Base-by-base conservation (phyloP, 2,329 filamentous ascomycete genomes). In the Colletotrichum sp. region DNA sequence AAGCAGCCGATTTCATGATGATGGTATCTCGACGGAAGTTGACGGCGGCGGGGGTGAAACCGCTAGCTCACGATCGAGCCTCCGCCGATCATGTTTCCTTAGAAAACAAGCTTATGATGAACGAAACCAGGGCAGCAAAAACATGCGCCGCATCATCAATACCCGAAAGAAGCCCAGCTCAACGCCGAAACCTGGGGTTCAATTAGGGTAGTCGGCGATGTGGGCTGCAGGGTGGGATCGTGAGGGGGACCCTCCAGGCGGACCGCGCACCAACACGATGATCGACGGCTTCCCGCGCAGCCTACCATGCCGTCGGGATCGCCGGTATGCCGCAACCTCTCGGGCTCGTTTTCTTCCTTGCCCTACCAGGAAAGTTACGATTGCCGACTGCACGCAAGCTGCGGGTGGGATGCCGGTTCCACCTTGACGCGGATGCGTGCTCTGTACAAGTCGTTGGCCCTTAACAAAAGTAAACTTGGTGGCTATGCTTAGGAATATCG, bases 201-300 rank as follows among this genome's bases (percentile, higher is more conserved):
- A 21, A 61, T 34, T 36, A 62, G 30, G n/a, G 58, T 62, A 32
- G n/a, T 30, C 24, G 30, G 38, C 18, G 10, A 21, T 34, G 21
- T 16, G 70, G n/a, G 43, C n/a, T 21, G 43, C 12, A 24, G 16
- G 55, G 28, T 38, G 48, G 36, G 38, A 66, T 43, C 3, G 38
- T 3, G n/a, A 3, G 15, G 30, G 38, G 72, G 62, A 30, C 38
- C 15, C 36, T 21, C 48, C 36, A 38, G 58, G 32, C 58, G 34
- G 60, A 74, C 48, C 60, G 34, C 28, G 26, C 67, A 0, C 43
- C 43, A 52, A 52, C n/a, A 28, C 55, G 26, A 72, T 72, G 72
- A 75, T 75, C 69, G 62, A 56, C 69, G 55, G 52, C 24, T 72
- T 67, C 61, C 72, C 69, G 69, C 13, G 30, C 24, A 21, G 21